Conservation (phyloP, 805 yeast species). For the Ogataea nonfermentans region DNA sequence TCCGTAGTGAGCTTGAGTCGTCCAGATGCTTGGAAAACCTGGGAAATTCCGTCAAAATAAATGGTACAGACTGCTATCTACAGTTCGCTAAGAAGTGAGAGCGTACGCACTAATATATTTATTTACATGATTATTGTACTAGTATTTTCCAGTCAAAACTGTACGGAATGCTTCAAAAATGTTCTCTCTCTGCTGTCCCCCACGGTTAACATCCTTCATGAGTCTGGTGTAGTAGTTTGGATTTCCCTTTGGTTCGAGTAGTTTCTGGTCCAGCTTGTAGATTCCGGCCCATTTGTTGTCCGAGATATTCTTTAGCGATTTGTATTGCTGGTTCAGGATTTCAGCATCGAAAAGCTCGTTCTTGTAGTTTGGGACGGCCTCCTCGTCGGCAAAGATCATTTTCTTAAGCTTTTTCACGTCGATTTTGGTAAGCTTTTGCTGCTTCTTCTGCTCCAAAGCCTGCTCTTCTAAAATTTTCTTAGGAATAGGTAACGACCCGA, state of each 20-base stretch:
- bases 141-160: conserved; percentile 69
- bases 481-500: conserved; percentile 46
- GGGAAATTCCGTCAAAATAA: conserved; percentile 20
- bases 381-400: conserved; percentile 36
- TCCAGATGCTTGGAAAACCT: conserved; percentile 23
- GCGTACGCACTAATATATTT: conserved; percentile 1
- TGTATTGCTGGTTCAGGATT: conserved; percentile 50
- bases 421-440: conserved; percentile 35
- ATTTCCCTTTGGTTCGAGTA: conserved; percentile 80
- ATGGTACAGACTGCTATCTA: conserved; percentile 24
- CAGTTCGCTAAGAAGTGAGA: conserved; percentile 31
- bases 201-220: conserved; percentile 56
- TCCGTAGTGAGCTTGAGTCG: conserved; percentile 54
- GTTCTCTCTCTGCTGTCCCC: conserved; percentile 68
- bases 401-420: conserved; percentile 39
- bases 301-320: conserved; percentile 54
- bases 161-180: conserved; percentile 66
- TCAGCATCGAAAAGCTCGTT: conserved; percentile 51
- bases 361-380: conserved; percentile 40
- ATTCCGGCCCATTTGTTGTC: conserved; percentile 61
- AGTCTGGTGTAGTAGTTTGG: conserved; percentile 74
- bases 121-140: conserved; percentile 6
- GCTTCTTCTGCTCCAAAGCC: conserved; percentile 34
- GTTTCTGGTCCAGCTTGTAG: conserved; percentile 63
- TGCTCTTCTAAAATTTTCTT: conserved; percentile 37